Percentiles rank a stretch among this genome's conserved stretches.
These are phyloP conservation scores for Cornus kousa DNA, from an alignment of 148 eudicot genomes.

Conservation along the genomic window DNA sequence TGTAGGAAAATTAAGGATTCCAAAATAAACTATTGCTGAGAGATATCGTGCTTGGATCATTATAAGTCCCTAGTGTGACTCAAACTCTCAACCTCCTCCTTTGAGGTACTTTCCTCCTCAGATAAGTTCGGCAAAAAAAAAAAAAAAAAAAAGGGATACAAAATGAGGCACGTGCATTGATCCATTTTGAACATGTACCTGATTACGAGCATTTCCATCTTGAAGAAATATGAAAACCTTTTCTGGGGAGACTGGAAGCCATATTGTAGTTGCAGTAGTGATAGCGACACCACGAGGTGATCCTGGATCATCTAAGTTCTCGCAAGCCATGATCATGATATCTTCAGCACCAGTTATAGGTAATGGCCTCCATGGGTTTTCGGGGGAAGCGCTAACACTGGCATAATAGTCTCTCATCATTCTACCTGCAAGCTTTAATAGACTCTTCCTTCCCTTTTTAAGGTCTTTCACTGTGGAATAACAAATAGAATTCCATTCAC, in stretches of 20 bases:
- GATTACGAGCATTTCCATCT: slow-evolving; percentile 22
- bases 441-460: slow-evolving; percentile 21
- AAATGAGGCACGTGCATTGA: background rate
- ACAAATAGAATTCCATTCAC: background rate
- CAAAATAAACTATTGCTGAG: background rate
- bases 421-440: slow-evolving; percentile 42
- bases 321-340: slow-evolving; percentile 33
- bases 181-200: slow-evolving; percentile 23
- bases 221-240: slow-evolving; percentile 36
- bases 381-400: slow-evolving; percentile 30
- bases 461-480: slow-evolving; percentile 1
- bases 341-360: slow-evolving; percentile 28
- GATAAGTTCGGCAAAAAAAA: too few species aligned
- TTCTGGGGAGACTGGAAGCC: slow-evolving; percentile 32
- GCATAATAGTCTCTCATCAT: slow-evolving; percentile 42
- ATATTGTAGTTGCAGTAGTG: slow-evolving; percentile 35
- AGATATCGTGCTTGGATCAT: too few species aligned
- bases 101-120: too few species aligned
- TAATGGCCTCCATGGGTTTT: slow-evolving; percentile 31
- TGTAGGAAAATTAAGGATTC: background rate
- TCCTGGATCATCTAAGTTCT: slow-evolving; percentile 27
- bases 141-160: background rate
- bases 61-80: too few species aligned
- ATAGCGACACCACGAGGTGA: slow-evolving; percentile 24
- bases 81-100: too few species aligned